Base-by-base conservation (phyloP, 2,329 filamentous ascomycete species). In the Tolypocladium cylindrosporum region DNA sequence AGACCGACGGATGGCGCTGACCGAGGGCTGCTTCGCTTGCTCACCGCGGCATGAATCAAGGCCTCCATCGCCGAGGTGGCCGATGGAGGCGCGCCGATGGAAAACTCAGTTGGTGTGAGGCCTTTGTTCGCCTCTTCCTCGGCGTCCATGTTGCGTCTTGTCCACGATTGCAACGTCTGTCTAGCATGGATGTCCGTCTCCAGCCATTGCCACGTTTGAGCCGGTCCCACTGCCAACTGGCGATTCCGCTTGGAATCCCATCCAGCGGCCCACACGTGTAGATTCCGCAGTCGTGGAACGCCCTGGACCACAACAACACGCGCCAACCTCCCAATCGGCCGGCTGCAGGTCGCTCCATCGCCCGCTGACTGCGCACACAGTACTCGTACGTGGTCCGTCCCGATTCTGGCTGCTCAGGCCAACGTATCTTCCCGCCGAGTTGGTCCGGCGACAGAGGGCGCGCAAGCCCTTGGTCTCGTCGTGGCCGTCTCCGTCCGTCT, bases 81-180 rank as follows among this genome's bases (percentile, higher is more conserved):
- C 11, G 45, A 19, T 19, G 45, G 45, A 31, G 45, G 19, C 14
- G 45, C 14, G 45, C 3, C 45, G 13, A 14, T 5, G 27, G 48
- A 51, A 51, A 51, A 48, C 42, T 51, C 40, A 56, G 57, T 56
- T 56, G 57, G 57, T 58, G 57, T 58, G 57, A 58, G 57, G 42
- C 21, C 52, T 56, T 54, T 53, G 16, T n/a, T 19, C n/a, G 45
- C 48, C 8, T 34, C 48, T 11, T 51, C 24, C 45, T 21, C 45
- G 45, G 14, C 45, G 8, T 19, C 45, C 19, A 7, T 11, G 24
- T 19, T 34, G 24, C 13, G 6, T 24, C 21, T 31, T 27, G 43
- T 27, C 21, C 24, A 3, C 11, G 21, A 45, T 45, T 45, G 42
- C 42, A 45, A 27, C 13, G 2, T 48, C 19, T 31, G 27, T 21